phyloP scores from a whole-genome alignment of 1,284 basidiomycete species.

The Erythrobasidium hasegawianum region DNA sequence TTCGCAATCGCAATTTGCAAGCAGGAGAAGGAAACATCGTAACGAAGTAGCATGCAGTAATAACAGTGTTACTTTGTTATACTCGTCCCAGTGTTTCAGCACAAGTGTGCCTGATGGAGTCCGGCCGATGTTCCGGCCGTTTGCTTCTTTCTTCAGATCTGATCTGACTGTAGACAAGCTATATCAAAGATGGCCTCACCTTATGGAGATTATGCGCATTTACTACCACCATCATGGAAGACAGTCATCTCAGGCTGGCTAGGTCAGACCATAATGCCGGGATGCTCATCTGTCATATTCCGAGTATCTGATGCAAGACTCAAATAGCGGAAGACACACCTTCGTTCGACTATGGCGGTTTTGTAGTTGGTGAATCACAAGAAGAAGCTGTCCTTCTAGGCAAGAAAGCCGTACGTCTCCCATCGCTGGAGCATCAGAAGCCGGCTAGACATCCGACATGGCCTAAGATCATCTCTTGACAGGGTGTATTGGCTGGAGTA shows the following conservation, averaged over 20 bases:
- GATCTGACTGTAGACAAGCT: not conserved
- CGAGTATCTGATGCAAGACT: not conserved
- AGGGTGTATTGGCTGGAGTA: slow-evolving; percentile 85
- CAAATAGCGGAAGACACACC: slow-evolving; percentile 76
- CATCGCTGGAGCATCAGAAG: no score
- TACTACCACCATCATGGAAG: slow-evolving; percentile 89
- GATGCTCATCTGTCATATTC: no score
- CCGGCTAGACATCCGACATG: no score
- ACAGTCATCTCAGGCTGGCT: slow-evolving; percentile 76
- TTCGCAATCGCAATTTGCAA: no score
- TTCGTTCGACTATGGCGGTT: slow-evolving; percentile 95
- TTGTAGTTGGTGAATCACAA: slow-evolving; percentile 85
- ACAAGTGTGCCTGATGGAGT: not conserved
- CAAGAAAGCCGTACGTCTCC: slow-evolving; percentile 58
- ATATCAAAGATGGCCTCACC: not conserved
- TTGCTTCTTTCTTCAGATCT: not conserved
- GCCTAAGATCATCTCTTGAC: not conserved
- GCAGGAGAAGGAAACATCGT: no score
- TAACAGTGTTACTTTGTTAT: no score
- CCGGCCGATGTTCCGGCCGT: not conserved
- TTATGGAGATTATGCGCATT: slow-evolving; percentile 53
- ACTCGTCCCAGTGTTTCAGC: no score
- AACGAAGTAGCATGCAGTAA: no score
- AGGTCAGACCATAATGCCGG: slow-evolving; percentile 3
- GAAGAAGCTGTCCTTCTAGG: slow-evolving; percentile 86